Base-by-base conservation (phyloP, 306 rosid genomes). In the Castanea crenata region DNA sequence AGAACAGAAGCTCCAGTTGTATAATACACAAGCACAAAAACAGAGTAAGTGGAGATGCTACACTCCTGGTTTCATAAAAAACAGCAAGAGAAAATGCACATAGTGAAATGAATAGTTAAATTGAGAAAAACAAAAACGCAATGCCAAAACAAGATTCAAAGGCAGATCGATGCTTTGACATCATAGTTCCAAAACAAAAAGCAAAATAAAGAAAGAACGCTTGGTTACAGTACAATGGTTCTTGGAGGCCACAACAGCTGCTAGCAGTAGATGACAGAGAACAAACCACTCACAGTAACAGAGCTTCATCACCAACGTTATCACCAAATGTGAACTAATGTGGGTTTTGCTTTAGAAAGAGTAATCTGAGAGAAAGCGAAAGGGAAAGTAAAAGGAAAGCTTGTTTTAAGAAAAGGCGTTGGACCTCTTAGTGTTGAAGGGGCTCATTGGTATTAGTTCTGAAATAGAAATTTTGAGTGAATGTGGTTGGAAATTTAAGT, bases 221-320 rank as follows among this genome's bases (percentile, higher is more conserved):
- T 7, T 4, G 38, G 27, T 61, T 49, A 52, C 20, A 49, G 70
- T 91, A 94, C 97, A 97, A 77, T 90, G 97, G 74, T 74, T 55
- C 80, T 86, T 92, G 79, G 97, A 87, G 92, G 76, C 81, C 83
- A 91, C 98, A 83, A 78, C 85, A 85, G 85, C 73, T 19, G 90
- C 84, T 20, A 76, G 81, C 25, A 88, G 80, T 11, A 94, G 81
- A 81, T 41, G 73, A 78, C 25, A 81, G 52, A 87, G 54, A 55
- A 85, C 44, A 74, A 78, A 73, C 67, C 89, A 80, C 63, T 81
- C 65, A 38, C 18, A 70, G 83, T 55, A 55, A 74, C 72, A 78
- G 73, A 84, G 86, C 64, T 70, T 86, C 89, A 58, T 89, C 91
- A 54, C 80, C 92, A 82, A 3, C 16, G 7, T 84, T 44, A 56